Conservation (phyloP, 257 asterid genomes). For the Prunella vulgaris region DNA sequence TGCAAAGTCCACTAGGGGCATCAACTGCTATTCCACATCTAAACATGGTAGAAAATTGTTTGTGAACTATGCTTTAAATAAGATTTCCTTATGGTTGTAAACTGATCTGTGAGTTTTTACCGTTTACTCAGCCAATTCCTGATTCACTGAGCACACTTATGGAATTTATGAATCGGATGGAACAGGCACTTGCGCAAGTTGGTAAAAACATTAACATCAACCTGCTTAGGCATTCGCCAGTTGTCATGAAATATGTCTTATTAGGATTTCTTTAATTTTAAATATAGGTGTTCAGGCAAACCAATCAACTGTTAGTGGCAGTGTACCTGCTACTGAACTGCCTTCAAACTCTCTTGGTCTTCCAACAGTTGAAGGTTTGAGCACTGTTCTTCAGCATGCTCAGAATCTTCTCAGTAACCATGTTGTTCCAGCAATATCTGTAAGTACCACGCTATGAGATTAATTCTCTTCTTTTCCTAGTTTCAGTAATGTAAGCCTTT, state of each 20-base stretch:
- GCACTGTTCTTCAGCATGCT: slow-evolving; percentile 54
- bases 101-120: slow-evolving; percentile 20
- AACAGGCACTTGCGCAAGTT: slow-evolving; percentile 51
- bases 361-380: slow-evolving; percentile 65
- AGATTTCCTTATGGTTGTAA: not conserved
- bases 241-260: slow-evolving; percentile 14
- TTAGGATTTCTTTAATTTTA: not conserved
- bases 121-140: slow-evolving; percentile 70
- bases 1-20: slow-evolving; percentile 69
- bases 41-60: slow-evolving; percentile 45
- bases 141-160: slow-evolving; percentile 82
- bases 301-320: slow-evolving; percentile 38
- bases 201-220: slow-evolving; percentile 45
- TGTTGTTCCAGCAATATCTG: slow-evolving; percentile 75
- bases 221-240: slow-evolving; percentile 10
- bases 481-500: not conserved
- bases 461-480: not conserved
- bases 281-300: slow-evolving; percentile 43
- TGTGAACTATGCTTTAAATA: not conserved
- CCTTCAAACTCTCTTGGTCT: slow-evolving; percentile 58
- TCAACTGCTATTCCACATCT: slow-evolving; percentile 61
- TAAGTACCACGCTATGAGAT: slow-evolving; percentile 31
- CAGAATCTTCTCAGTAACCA: slow-evolving; percentile 67
- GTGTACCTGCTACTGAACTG: slow-evolving; percentile 39
- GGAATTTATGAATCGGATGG: slow-evolving; percentile 82